Conservation (phyloP, 345 rosid genomes). For the Camelina laxa region DNA sequence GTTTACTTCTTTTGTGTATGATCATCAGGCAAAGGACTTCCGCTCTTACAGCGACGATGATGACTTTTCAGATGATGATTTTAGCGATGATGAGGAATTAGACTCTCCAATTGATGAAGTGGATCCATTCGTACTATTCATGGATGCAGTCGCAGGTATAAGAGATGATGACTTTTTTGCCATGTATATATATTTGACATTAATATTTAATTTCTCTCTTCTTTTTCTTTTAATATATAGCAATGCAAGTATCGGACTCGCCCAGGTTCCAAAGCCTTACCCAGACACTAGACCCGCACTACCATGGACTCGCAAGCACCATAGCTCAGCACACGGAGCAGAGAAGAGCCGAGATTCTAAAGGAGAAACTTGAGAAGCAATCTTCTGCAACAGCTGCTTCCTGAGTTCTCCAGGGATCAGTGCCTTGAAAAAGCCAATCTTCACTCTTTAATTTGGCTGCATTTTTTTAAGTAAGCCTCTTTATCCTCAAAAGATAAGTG, state of each 20-base stretch:
- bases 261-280: conserved; percentile 81
- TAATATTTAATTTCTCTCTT: background rate
- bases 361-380: conserved; percentile 80
- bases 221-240: conserved; percentile 41
- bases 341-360: conserved; percentile 87
- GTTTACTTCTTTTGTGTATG: conserved; percentile 2
- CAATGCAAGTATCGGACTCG: conserved; percentile 70
- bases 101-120: conserved; percentile 97
- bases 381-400: conserved; percentile 43
- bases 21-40: conserved; percentile 75
- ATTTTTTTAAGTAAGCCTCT: conserved; percentile 27
- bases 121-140: conserved; percentile 94
- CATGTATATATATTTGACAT: background rate
- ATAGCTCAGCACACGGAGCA: conserved; percentile 93
- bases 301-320: conserved; percentile 84
- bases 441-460: conserved; percentile 25
- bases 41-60: conserved; percentile 66
- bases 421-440: conserved; percentile 6
- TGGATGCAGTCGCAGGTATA: conserved; percentile 86
- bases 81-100: conserved; percentile 89
- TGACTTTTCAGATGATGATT: conserved; percentile 83
- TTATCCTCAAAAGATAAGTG: conserved; percentile 8
- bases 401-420: conserved; percentile 25
- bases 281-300: conserved; percentile 79
- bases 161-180: background rate